phyloP scores from a whole-genome alignment of 2,329 filamentous ascomycete genomes.

The Ascomycota sp. region DNA sequence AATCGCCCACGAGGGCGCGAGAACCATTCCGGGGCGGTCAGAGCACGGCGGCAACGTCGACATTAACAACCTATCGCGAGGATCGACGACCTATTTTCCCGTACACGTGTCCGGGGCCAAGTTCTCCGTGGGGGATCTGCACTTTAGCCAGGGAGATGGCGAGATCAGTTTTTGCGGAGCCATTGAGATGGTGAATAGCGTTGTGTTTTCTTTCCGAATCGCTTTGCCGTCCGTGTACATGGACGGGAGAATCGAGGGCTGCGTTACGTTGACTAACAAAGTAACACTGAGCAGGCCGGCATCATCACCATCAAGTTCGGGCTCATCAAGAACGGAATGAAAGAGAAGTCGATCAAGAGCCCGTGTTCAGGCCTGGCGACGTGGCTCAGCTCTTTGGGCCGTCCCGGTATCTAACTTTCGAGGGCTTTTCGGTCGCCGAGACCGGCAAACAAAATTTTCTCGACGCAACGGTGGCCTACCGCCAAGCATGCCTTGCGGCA shows the following conservation, averaged over 20 bases:
- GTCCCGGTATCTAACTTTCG: conserved; percentile 28
- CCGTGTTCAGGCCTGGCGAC: conserved; percentile 70
- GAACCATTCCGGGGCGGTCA: conserved; percentile 67
- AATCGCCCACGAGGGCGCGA: conserved; percentile 57
- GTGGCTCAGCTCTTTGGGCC: conserved; percentile 79
- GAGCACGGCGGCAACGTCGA: conserved; percentile 86
- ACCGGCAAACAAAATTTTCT: conserved; percentile 77
- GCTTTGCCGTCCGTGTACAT: too few species aligned
- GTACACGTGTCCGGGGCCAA: conserved; percentile 76
- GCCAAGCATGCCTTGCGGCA: conserved; percentile 50
- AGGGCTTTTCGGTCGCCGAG: conserved; percentile 80
- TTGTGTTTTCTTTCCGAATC: too few species aligned
- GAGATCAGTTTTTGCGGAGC: conserved; percentile 80
- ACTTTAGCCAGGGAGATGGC: conserved; percentile 68
- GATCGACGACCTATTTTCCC: conserved; percentile 68
- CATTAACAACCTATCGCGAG: conserved; percentile 68
- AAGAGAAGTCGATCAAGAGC: conserved; percentile 54
- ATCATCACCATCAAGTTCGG: conserved; percentile 79
- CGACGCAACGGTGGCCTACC: conserved; percentile 70
- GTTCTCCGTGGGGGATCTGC: conserved; percentile 75
- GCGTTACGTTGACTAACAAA: too few species aligned
- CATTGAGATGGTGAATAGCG: conserved; percentile 76
- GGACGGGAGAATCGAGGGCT: neutral
- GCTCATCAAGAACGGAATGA: conserved; percentile 65
- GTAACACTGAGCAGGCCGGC: conserved; percentile 47